Base-by-base conservation (phyloP, 176 grass and related monocot species). In the Carex myosuroides region DNA sequence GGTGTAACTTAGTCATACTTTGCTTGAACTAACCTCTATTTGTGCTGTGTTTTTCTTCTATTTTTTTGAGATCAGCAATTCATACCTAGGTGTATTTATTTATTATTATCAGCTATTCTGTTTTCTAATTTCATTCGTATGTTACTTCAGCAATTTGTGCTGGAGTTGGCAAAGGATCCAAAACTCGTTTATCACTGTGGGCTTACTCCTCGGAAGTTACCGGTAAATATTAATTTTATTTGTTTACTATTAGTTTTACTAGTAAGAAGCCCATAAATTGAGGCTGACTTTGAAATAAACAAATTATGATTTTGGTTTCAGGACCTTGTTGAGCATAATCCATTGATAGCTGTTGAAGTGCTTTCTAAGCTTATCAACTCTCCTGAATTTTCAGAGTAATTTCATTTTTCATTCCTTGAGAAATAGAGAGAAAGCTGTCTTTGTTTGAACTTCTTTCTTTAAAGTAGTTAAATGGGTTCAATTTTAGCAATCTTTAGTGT, bases 281-380 rank as follows among this genome's bases (percentile, higher is more conserved):
- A 81, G 32, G 33, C 39, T 37, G 52, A 22, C 8, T 81, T 46
- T 62, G 35, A 54, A 83, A 32, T 30, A 32, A 48, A 82, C 30
- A 60, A 81, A 77, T 80, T 50, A 50, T 82, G 0, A 13, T 70
- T 72, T 81, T 59, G 55, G 12, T 87, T 91, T 87, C 80, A 98
- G 95, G 89, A 95, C 59, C 95, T 98, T 83, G 91, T 98, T 87
- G 95, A 98, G 85, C 88, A 98, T 83, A 98, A 98, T 85, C 92
- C 92, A 48, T 79, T 86, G 55, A 81, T 93, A 84, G 92, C 91
- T 71, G 92, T 98, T 13, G 95, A 93, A 85, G 80, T 98, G 83
- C 92, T 98, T 57, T 93, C 92, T 79, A 94, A 98, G 80, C 70
- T 94, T 71, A 93, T 94, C 61, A 94, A 93, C 64, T 93, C 92